phyloP scores from a whole-genome alignment of 805 yeast genomes.

The Ascoidea tarda region DNA sequence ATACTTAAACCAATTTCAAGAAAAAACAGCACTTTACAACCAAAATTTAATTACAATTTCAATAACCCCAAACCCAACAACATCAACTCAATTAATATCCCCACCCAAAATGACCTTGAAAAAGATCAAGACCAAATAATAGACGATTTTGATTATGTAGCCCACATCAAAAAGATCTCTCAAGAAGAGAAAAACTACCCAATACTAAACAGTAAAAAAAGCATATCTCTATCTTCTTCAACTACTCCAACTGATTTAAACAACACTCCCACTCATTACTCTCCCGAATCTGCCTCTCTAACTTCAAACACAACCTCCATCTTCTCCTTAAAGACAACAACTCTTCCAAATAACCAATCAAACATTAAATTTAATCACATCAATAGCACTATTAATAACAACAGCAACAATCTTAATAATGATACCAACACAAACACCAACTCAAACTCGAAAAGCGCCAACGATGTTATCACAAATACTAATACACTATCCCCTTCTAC shows the following conservation, averaged over 20 bases:
- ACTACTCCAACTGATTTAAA: background rate
- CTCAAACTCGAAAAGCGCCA: no score
- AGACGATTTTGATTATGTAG: constrained; percentile 49
- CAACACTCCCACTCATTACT: background rate
- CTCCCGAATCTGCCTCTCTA: background rate
- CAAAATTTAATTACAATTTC: no score
- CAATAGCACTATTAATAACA: no score
- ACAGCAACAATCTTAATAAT: no score
- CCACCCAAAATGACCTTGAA: background rate
- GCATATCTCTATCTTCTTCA: background rate
- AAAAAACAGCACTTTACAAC: background rate
- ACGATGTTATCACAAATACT: no score
- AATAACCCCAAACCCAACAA: no score
- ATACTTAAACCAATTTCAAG: background rate
- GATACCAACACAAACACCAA: no score
- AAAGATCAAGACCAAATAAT: constrained; percentile 26
- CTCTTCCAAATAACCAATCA: no score
- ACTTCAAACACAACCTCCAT: background rate
- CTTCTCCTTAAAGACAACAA: background rate
- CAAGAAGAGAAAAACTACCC: constrained; percentile 18
- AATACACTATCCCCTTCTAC: background rate
- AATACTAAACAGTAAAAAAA: no score
- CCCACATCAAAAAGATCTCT: constrained; percentile 46
- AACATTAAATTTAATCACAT: no score
- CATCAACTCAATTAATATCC: background rate